These are phyloP conservation scores for Gynostemma pentaphyllum DNA, from an alignment of 306 rosid genomes.

Conservation along the genomic window DNA sequence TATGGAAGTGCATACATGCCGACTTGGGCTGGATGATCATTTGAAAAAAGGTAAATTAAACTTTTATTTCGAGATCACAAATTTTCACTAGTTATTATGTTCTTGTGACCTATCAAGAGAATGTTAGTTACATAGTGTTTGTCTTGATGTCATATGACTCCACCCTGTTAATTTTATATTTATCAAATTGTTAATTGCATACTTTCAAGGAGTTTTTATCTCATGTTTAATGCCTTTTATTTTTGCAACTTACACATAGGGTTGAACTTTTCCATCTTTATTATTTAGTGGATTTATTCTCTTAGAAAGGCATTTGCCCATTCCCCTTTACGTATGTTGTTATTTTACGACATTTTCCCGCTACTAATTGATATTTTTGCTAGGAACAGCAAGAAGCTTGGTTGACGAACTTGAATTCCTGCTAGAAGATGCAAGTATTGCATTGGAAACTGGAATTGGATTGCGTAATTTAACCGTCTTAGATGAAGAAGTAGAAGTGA, in stretches of 20 bases:
- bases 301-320: neutral
- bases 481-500: slow-evolving; percentile 18
- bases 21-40: slow-evolving; percentile 44
- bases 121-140: neutral
- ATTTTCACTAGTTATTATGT: neutral
- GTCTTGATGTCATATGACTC: neutral
- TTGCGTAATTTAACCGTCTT: slow-evolving; percentile 11
- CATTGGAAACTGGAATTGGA: slow-evolving; percentile 19
- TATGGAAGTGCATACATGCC: slow-evolving; percentile 56
- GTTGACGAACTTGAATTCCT: slow-evolving; percentile 40
- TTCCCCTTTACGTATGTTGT: neutral
- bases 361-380: slow-evolving; percentile 14
- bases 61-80: neutral
- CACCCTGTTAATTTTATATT: neutral
- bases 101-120: no score
- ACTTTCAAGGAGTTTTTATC: neutral
- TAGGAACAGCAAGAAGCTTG: slow-evolving; percentile 32
- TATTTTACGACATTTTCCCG: neutral
- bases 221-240: no score
- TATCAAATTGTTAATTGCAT: neutral
- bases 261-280: neutral
- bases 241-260: no score
- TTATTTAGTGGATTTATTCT: neutral
- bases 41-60: slow-evolving; percentile 38
- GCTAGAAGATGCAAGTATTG: slow-evolving; percentile 29